Evolutionary conservation across 2,329 filamentous ascomycete genomes (phyloP), one percentile per base, ranked within the genome.

Genomic region (Endothia cerciana): DNA sequence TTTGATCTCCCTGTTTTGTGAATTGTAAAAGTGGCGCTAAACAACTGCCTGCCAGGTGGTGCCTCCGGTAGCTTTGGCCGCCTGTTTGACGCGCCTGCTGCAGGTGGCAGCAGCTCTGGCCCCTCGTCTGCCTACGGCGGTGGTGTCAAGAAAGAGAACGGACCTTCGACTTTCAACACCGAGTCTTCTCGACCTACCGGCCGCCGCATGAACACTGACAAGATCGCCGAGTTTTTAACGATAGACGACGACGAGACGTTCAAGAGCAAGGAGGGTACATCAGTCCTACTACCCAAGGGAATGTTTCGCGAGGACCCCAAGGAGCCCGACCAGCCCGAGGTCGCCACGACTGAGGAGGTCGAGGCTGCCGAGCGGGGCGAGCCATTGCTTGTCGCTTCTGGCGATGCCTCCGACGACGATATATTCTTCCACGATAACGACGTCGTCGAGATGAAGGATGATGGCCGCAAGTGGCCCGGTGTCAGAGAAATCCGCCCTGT

Each of bases 291-390:
- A 69, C 85, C 85, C 19, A 83, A 87, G 77, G 85, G 85, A 59
- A 86, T 88, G 69, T 80, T 81, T 69, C 80, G 85, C 67, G 78
- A 79, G 67, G 82, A 85, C 69, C 83, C 85, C 70, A 82, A 85
- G 72, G 82, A 86, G 19, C 57, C 62, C 17, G 77, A 81, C 30
- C 82, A 81, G n/a, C 74, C 85, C 38, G 78, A 83, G 62, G 82
- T 87, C 58, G 82, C 84, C 13, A 86, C 84, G 0, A 82, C 83
- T n/a, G 84, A 83, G 45, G 85, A 88, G 69, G 77, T 87, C 15
- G 83, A 86, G 69, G 84, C 83, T 0, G 81, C 83, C 61, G 83
- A 87, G 65, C 80, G 81, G 2, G 79, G 78, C 0, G 79, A 77
- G 53, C 78, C 81, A 51, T 80, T 82, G 64, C 80, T 82, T 41